Base-by-base conservation (phyloP, 805 yeast species). In the Wickerhamiella occidentalis region DNA sequence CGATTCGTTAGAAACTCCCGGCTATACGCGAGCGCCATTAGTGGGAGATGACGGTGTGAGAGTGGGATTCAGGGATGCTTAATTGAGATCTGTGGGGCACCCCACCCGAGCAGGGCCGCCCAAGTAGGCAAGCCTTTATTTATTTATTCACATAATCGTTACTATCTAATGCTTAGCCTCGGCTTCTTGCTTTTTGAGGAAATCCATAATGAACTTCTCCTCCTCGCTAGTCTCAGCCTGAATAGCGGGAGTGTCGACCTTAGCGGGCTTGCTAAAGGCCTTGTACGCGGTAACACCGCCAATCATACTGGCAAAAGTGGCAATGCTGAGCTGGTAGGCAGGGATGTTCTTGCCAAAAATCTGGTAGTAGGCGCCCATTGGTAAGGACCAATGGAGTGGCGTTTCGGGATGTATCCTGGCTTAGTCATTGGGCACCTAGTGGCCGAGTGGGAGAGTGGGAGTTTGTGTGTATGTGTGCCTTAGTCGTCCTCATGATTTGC, bases 321-420 rank as follows among this genome's bases (percentile, higher is more conserved):
- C 92, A 56, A 88, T 65, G 44, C 96, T 82, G 65, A 88, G 77
- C 78, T 78, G 82, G 70, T 87, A 90, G 54, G 96, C 78, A 61
- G 79, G 86, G 61, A 87, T 79, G 56, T 84, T 68, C 72, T 75
- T 85, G 54, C 97, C 97, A 61, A 86, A 72, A 60, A 88, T 82
- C 54, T 72, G 72, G 75, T 88, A 88, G 64, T 86, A 83, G 62
- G 83, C 78, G 68, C 83, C 94, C 95, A 86, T 86, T 64, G 51
- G 64, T 45, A 40, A 38, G 41, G 26, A 37, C 41, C 41, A 37
- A 48, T 36, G 52, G 30, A 41, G 41, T 3, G 41, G 26, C 26
- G 26, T 19, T 13, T 18, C 17, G 41, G 41, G 41, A 37, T 37
- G 41, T 19, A 22, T 37, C 26, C 23, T 9, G n/a, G 23, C 23